A percentile compares a stretch with the other conserved stretches of the same genome.
These are phyloP conservation scores for Actinomucor elegans DNA, from an alignment of 371 early-diverging fungal species.

Conservation along the genomic window DNA sequence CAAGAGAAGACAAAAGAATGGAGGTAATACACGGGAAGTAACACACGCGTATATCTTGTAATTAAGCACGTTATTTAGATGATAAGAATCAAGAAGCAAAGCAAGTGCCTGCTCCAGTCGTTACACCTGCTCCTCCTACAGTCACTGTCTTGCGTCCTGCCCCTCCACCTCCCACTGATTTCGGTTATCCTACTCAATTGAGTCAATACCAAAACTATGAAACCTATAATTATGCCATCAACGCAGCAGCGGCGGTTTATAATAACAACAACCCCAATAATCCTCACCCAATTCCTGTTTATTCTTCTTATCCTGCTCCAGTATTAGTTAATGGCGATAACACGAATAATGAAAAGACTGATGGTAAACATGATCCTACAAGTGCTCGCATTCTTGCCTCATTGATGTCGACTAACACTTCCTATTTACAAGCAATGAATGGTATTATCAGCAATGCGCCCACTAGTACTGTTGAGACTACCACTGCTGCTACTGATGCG, in stretches of 20 bases:
- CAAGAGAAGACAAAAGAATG: conserved; percentile 53
- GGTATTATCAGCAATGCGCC: no score
- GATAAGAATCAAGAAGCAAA: no score
- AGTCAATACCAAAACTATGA: conserved; percentile 11
- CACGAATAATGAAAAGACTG: conserved; percentile 6
- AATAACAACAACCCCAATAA: not conserved
- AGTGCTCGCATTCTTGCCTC: no score
- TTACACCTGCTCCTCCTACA: not conserved
- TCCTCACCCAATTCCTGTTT: conserved; percentile 19
- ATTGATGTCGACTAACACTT: no score
- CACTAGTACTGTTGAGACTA: conserved; percentile 2
- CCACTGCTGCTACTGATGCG: conserved; percentile 5
- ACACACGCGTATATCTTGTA: not conserved
- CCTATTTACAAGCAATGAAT: no score
- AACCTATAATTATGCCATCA: not conserved
- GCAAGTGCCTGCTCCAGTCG: not conserved
- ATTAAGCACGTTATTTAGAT: not conserved
- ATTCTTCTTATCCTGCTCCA: conserved; percentile 25
- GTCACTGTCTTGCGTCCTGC: not conserved
- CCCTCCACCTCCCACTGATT: not conserved
- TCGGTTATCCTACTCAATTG: conserved; percentile 16
- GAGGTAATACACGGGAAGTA: not conserved
- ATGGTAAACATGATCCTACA: no score
- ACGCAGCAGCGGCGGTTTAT: not conserved
- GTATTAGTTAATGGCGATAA: conserved; percentile 26